Evolutionary conservation across 2,329 filamentous ascomycete species (phyloP), one percentile per base, ranked within the genome.

Genomic region (Diaporthe destruens): DNA sequence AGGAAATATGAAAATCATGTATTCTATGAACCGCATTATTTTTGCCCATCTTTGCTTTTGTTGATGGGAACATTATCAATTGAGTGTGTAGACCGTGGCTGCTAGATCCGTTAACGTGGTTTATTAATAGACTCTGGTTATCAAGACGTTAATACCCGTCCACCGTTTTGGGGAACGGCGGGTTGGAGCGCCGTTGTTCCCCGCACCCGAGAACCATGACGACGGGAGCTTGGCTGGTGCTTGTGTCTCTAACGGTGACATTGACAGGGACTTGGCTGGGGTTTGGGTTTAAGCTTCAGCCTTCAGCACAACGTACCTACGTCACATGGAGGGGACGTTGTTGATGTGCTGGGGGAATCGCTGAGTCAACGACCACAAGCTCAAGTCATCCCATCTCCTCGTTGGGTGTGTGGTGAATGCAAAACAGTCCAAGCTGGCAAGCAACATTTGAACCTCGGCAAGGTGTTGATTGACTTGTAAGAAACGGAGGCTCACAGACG

Each of bases 191-290:
- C 23, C 32, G 20, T 34, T 49, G 20, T 51, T 65, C 44, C 61
- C 61, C 61, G 47, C 47, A 66, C 8, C 47, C 18, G 6, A 12
- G 47, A 53, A 39, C 61, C 61, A 51, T 7, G n/a, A 29, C 44
- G 44, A 51, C 61, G n/a, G 61, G 47, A 14, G 47, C 34, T 66
- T 47, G 44, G 44, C 44, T n/a, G 32, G 47, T 29, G 29, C 29
- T 29, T 29, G 2, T 29, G 42, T 29, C 1, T 42, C 6, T 23
- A 18, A 32, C 29, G 47, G 59, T 47, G 44, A 47, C 44, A 47
- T 20, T 66, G 61, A 66, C 59, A 65, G 59, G 59, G 18, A 25
- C 44, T 39, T 66, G 61, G 61, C 47, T 14, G 14, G 6, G 44
- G 2, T 53, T 53, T 53, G n/a, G 32, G 47, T 66, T 53, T 23